phyloP scores from a whole-genome alignment of 164 flowering plant genomes.

The Annona squamosa region DNA sequence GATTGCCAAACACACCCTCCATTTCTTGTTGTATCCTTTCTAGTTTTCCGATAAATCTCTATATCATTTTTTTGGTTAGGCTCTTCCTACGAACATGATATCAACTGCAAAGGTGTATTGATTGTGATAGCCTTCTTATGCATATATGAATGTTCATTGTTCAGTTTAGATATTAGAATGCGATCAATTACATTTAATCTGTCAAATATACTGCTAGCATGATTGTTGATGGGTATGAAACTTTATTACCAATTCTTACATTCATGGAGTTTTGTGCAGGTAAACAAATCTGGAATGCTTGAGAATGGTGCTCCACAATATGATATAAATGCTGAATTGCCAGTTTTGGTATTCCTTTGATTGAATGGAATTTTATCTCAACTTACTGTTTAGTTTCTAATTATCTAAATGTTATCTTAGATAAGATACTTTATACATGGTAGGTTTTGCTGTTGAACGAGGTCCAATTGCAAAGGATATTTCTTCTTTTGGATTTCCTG shows the following conservation, averaged over 20 bases:
- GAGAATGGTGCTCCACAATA: constrained; percentile 67
- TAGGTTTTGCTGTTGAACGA: constrained; percentile 62
- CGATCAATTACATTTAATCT: too few species aligned
- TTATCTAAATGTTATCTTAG: background rate
- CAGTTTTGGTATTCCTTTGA: constrained; percentile 39
- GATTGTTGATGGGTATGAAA: background rate
- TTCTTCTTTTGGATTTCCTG: constrained; percentile 57
- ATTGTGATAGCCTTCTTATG: too few species aligned
- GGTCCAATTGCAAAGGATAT: constrained; percentile 56
- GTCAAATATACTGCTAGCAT: background rate
- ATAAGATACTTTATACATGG: background rate
- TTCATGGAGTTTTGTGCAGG: constrained; percentile 26
- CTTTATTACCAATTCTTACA: background rate
- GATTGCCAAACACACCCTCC: too few species aligned
- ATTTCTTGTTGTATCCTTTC: too few species aligned
- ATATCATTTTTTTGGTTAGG: too few species aligned
- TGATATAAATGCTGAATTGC: constrained; percentile 47
- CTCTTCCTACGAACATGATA: too few species aligned
- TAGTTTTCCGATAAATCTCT: too few species aligned
- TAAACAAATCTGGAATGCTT: constrained; percentile 64
- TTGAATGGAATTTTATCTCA: background rate
- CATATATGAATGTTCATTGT: too few species aligned
- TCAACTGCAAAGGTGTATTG: too few species aligned
- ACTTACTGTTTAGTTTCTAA: background rate
- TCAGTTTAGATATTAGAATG: too few species aligned